phyloP scores from a whole-genome alignment of 176 grass and related monocot species.

The Oryza glaberrima region DNA sequence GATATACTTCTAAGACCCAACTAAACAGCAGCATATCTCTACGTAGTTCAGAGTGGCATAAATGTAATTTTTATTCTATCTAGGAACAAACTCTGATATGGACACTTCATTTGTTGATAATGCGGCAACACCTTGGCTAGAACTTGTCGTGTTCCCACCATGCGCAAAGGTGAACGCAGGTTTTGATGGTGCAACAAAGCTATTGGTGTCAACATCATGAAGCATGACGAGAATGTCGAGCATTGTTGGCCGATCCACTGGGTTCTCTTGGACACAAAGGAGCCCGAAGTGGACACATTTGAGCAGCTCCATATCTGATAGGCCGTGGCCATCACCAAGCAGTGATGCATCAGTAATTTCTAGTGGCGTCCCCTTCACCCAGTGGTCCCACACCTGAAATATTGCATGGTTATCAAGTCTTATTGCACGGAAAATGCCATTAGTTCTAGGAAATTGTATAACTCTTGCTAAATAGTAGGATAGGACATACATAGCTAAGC shows the following conservation, averaged over 20 bases:
- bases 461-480: neutral
- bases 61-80: neutral
- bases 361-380: neutral
- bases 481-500: slow-evolving; percentile 19
- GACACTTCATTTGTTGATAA: neutral
- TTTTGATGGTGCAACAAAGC: neutral
- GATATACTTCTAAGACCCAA: no score
- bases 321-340: neutral
- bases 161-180: neutral
- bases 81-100: neutral
- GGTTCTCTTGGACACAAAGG: slow-evolving; percentile 33
- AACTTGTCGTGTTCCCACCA: neutral
- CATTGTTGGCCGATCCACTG: neutral
- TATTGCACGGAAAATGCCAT: no score
- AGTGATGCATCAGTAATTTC: slow-evolving; percentile 30
- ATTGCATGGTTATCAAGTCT: neutral
- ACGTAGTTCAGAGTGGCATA: no score
- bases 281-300: slow-evolving; percentile 39
- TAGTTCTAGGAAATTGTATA: no score
- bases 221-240: neutral
- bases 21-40: no score
- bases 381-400: slow-evolving; percentile 43
- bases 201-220: neutral
- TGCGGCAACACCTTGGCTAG: neutral
- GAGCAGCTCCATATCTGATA: slow-evolving; percentile 16